A percentile compares a stretch with the other conserved stretches of the same genome.
Evolutionary conservation across 164 flowering plant genomes (phyloP).

Genomic region (Nymphaea thermarum): DNA sequence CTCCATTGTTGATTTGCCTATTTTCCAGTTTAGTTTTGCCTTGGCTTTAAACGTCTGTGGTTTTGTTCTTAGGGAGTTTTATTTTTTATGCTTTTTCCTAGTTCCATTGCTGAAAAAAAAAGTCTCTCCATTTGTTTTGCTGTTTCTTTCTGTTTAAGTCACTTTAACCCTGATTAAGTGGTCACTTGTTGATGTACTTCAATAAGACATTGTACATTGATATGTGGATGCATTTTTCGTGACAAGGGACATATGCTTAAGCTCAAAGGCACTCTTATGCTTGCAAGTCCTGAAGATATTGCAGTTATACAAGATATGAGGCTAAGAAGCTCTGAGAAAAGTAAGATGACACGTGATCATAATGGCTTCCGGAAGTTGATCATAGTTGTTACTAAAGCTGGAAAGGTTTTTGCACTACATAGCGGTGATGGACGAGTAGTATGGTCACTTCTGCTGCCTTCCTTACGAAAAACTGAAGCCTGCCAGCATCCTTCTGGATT

Average conservation of each 20-base stretch:
- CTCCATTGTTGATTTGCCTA: no score
- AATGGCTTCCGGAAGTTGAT: slow-evolving; percentile 91
- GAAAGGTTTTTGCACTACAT: slow-evolving; percentile 83
- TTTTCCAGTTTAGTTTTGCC: no score
- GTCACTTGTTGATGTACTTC: not conserved
- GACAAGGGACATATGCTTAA: slow-evolving; percentile 80
- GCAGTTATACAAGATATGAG: slow-evolving; percentile 78
- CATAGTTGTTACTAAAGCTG: slow-evolving; percentile 80
- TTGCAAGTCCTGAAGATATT: slow-evolving; percentile 84
- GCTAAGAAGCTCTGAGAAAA: slow-evolving; percentile 76
- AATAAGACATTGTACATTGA: not conserved
- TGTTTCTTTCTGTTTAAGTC: no score
- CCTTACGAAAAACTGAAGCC: slow-evolving; percentile 49
- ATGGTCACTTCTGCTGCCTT: slow-evolving; percentile 62
- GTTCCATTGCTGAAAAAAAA: no score
- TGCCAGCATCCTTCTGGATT: slow-evolving; percentile 53
- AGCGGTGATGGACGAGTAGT: slow-evolving; percentile 91
- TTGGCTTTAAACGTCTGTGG: no score
- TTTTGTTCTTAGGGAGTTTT: no score
- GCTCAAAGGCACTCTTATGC: slow-evolving; percentile 92
- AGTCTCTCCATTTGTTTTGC: no score
- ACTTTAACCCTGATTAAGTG: no score
- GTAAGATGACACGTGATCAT: slow-evolving; percentile 91
- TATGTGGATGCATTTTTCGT: slow-evolving; percentile 7
- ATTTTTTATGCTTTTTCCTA: no score